Percentiles rank a stretch among this genome's conserved stretches.
phyloP scores from a whole-genome alignment of 1,284 basidiomycete species.

The Ganoderma lucidum region DNA sequence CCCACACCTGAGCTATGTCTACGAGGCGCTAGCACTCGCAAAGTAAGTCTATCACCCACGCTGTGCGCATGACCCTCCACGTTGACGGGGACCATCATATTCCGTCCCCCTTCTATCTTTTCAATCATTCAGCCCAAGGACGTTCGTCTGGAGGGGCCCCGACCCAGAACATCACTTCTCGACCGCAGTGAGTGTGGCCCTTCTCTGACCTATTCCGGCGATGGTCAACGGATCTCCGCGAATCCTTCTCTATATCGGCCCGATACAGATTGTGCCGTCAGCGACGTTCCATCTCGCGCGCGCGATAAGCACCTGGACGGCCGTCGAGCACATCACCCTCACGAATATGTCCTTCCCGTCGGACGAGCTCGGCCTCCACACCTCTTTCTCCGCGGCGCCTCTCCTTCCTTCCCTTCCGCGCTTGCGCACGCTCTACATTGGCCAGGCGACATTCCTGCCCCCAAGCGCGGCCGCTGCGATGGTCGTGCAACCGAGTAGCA shows the following conservation, averaged over 20 bases:
- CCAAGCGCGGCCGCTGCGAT: constrained; percentile 49
- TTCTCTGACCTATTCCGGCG: not conserved
- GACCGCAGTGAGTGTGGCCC: constrained; percentile 53
- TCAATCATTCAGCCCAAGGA: constrained; percentile 49
- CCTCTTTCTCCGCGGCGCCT: constrained; percentile 33
- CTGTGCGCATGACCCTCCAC: not conserved
- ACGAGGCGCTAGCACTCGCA: constrained; percentile 48
- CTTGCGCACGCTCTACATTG: constrained; percentile 53
- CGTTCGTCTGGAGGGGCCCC: constrained; percentile 63
- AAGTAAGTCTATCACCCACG: constrained; percentile 45
- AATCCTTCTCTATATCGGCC: not conserved
- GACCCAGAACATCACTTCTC: constrained; percentile 69
- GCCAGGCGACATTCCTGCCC: constrained; percentile 56
- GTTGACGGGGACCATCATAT: not conserved
- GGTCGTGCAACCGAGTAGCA: constrained; percentile 41
- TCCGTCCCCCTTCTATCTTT: not conserved
- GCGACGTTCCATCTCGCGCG: constrained; percentile 53
- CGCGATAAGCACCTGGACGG: constrained; percentile 52
- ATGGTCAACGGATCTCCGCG: not conserved
- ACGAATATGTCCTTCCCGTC: constrained; percentile 52
- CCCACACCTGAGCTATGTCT: constrained; percentile 45
- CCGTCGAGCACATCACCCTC: constrained; percentile 54
- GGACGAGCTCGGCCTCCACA: constrained; percentile 32
- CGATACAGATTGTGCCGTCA: constrained; percentile 54
- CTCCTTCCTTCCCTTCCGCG: constrained; percentile 48